A percentile compares a stretch with the other conserved stretches of the same genome.
Evolutionary conservation across 2,329 filamentous ascomycete species (phyloP).

Genomic region (Dactylellina sp.): DNA sequence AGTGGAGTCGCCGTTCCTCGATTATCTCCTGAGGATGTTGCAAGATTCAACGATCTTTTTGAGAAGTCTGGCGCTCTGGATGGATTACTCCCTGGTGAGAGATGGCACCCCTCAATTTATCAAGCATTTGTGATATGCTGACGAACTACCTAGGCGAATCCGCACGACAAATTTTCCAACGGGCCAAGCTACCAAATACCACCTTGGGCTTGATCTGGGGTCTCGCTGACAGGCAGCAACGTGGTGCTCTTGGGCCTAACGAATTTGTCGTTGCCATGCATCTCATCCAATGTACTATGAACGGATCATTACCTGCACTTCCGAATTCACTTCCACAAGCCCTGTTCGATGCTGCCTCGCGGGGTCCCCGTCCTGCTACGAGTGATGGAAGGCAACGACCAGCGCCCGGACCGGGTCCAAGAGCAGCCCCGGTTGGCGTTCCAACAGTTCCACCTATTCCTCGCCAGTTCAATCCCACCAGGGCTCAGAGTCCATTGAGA

Average conservation of each 20-base stretch:
- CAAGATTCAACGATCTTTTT: slow-evolving; percentile 89
- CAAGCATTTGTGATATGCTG: slow-evolving; percentile 23
- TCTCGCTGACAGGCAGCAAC: slow-evolving; percentile 90
- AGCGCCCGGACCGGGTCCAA: slow-evolving; percentile 68
- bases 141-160: slow-evolving; percentile 72
- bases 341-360: slow-evolving; percentile 91
- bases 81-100: slow-evolving; percentile 76
- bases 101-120: background rate
- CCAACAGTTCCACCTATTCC: slow-evolving; percentile 76
- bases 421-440: slow-evolving; percentile 65
- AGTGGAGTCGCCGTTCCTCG: slow-evolving; percentile 87
- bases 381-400: slow-evolving; percentile 62
- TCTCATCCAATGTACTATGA: slow-evolving; percentile 89
- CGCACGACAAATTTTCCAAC: slow-evolving; percentile 94
- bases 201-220: slow-evolving; percentile 95
- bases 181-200: slow-evolving; percentile 88
- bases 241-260: slow-evolving; percentile 83
- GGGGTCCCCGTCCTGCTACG: slow-evolving; percentile 67
- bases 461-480: slow-evolving; percentile 76
- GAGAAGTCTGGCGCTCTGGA: slow-evolving; percentile 85
- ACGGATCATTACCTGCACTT: slow-evolving; percentile 80
- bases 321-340: slow-evolving; percentile 84
- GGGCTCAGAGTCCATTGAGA: slow-evolving; percentile 73
- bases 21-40: slow-evolving; percentile 85
- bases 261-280: slow-evolving; percentile 99